These are phyloP conservation scores for Aspergillus pseudoterreus DNA, from an alignment of 2,329 filamentous ascomycete genomes.

Conservation along the genomic window DNA sequence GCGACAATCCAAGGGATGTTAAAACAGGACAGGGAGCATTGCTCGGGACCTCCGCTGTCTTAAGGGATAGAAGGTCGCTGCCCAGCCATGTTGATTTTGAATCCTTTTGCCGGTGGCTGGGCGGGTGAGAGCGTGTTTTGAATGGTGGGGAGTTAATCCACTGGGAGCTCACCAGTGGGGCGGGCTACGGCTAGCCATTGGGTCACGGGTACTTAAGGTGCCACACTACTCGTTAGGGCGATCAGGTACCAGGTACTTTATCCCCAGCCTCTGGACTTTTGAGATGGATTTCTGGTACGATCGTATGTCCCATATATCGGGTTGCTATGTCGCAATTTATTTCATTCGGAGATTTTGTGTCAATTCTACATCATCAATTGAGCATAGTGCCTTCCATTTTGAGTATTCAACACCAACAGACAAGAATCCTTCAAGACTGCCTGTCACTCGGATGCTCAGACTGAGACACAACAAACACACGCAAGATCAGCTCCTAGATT, in stretches of 20 bases:
- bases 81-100: constrained; percentile 19
- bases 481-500: too few species aligned
- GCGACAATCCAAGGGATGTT: constrained; percentile 7
- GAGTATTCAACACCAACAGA: too few species aligned
- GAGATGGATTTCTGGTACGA: background rate
- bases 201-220: constrained; percentile 14
- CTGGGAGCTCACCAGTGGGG: constrained; percentile 1
- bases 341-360: background rate
- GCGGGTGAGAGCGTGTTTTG: background rate
- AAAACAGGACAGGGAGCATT: constrained; percentile 2
- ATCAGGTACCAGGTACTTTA: constrained; percentile 5
- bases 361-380: too few species aligned
- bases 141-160: background rate
- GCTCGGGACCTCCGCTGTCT: constrained; percentile 3
- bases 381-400: too few species aligned
- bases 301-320: background rate
- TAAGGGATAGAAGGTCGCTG: constrained; percentile 5
- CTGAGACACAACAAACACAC: too few species aligned
- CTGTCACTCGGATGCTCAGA: too few species aligned
- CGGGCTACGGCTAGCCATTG: constrained; percentile 5
- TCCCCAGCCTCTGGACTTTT: constrained; percentile 12
- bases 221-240: constrained; percentile 5
- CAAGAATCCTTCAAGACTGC: too few species aligned
- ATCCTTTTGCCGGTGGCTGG: constrained; percentile 13
- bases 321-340: background rate